Evolutionary conservation across 306 rosid species (phyloP).

Genomic region (Citrullus colocynthis): DNA sequence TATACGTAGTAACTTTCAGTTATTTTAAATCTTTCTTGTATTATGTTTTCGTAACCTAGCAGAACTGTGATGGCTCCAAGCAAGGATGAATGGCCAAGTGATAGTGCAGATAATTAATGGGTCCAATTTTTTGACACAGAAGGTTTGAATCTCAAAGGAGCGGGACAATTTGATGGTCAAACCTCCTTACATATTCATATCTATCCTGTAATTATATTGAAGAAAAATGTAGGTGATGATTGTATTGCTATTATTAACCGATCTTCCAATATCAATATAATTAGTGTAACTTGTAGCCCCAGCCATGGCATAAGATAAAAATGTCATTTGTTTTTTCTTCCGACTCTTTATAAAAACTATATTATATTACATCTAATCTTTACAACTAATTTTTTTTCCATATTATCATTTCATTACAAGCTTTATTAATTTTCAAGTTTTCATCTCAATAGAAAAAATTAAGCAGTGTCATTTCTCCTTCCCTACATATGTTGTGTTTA

Average conservation of each 20-base stretch:
- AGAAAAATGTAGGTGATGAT: slow-evolving; percentile 27
- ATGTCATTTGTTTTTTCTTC: too few species aligned
- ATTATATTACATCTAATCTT: too few species aligned
- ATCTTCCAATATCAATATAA: neutral
- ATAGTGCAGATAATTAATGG: neutral
- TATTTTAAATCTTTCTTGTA: too few species aligned
- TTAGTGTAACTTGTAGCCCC: neutral
- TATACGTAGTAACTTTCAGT: too few species aligned
- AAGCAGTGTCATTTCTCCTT: too few species aligned
- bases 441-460: too few species aligned
- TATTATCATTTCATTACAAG: too few species aligned
- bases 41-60: neutral
- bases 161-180: slow-evolving; percentile 8
- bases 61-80: slow-evolving; percentile 10
- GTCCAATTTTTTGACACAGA: neutral
- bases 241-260: slow-evolving; percentile 26
- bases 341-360: too few species aligned
- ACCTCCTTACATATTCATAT: neutral
- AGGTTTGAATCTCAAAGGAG: neutral
- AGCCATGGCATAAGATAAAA: neutral
- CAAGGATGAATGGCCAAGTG: neutral
- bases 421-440: too few species aligned
- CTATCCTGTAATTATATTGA: too few species aligned
- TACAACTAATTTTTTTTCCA: too few species aligned
- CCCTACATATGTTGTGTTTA: neutral